Evolutionary conservation across 1,139 yeast species (phyloP).

Genomic region (Candida sp.): DNA sequence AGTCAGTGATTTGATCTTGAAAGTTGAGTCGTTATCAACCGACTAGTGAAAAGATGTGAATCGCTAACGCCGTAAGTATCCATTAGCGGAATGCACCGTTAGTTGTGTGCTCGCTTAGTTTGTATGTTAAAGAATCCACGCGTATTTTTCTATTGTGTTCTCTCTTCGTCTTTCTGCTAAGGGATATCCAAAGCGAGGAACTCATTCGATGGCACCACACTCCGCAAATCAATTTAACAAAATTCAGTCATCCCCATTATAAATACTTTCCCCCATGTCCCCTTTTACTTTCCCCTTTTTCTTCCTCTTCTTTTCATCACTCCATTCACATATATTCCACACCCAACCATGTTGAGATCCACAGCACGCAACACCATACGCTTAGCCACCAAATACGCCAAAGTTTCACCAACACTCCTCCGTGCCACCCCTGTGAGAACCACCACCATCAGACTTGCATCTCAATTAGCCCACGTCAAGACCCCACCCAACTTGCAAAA

Average conservation of each 20-base stretch:
- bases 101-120: neutral
- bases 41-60: neutral
- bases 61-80: neutral
- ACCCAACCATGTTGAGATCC: conserved; percentile 29
- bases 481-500: conserved; percentile 62
- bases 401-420: conserved; percentile 12
- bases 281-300: neutral
- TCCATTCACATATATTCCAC: conserved; percentile 1
- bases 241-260: neutral
- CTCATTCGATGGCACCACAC: neutral
- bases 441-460: conserved; percentile 24
- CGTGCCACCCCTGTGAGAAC: conserved; percentile 2
- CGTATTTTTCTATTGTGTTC: neutral
- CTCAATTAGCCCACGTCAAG: conserved; percentile 54
- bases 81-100: neutral
- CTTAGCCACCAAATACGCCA: conserved; percentile 19
- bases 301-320: neutral
- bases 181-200: neutral
- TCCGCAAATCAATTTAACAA: neutral
- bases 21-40: conserved; percentile 7
- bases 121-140: neutral
- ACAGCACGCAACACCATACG: conserved; percentile 24
- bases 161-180: neutral
- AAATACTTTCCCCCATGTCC: neutral
- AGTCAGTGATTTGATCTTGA: conserved; percentile 15